Conservation (phyloP, 1,284 basidiomycete genomes). For the Stereum hirsutum region DNA sequence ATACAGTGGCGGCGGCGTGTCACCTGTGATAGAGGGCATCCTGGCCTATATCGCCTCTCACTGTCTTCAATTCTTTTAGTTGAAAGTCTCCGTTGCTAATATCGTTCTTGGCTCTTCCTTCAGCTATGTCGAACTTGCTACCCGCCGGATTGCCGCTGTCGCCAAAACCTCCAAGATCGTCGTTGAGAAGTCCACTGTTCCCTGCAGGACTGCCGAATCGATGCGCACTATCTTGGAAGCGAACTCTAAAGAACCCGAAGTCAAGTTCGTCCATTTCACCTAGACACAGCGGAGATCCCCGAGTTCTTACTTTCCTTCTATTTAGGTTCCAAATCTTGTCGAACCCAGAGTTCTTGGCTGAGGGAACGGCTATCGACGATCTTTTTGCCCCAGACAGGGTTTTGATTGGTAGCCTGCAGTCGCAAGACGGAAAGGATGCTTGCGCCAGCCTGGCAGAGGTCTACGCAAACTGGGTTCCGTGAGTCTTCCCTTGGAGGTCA, state of each 20-base stretch:
- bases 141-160: slow-evolving; percentile 90
- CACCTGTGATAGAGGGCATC: no score
- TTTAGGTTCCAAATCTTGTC: slow-evolving; percentile 97
- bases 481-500: slow-evolving; percentile 23
- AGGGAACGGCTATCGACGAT: slow-evolving; percentile 93
- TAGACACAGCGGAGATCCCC: no score
- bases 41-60: no score
- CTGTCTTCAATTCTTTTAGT: no score
- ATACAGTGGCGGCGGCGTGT: no score
- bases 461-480: slow-evolving; percentile 96
- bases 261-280: no score
- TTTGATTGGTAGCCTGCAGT: slow-evolving; percentile 92
- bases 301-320: no score
- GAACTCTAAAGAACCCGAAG: slow-evolving; percentile 93
- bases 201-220: slow-evolving; percentile 95
- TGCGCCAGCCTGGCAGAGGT: slow-evolving; percentile 71
- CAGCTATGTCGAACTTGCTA: slow-evolving; percentile 94
- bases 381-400: slow-evolving; percentile 90
- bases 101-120: neutral
- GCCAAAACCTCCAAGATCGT: slow-evolving; percentile 94
- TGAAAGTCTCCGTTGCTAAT: no score
- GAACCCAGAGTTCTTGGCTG: slow-evolving; percentile 98
- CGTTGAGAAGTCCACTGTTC: slow-evolving; percentile 99
- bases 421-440: slow-evolving; percentile 76
- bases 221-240: slow-evolving; percentile 99